A percentile compares a stretch with the other conserved stretches of the same genome.
Evolutionary conservation across 306 rosid genomes (phyloP).

Genomic region (Cicer yamashitae): DNA sequence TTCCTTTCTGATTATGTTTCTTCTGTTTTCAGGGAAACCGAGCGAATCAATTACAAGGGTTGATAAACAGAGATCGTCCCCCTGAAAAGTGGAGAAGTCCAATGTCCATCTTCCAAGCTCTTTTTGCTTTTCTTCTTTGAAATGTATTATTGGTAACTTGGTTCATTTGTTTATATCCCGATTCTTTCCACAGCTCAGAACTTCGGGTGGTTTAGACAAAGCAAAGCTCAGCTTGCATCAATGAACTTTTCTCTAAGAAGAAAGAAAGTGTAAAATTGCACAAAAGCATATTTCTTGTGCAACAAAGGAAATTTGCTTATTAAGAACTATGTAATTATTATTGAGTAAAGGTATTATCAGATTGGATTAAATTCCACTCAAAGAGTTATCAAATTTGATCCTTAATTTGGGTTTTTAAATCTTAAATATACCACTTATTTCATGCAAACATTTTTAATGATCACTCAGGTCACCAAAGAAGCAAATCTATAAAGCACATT

Average conservation of each 20-base stretch:
- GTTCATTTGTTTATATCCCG: conserved; percentile 42
- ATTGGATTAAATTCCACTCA: conserved; percentile 5
- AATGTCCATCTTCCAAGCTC: conserved; percentile 80
- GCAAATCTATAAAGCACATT: neutral
- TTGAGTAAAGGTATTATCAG: neutral
- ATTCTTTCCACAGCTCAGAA: conserved; percentile 36
- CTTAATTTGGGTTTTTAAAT: neutral
- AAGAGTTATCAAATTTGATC: conserved; percentile 5
- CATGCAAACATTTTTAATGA: too few relatives aligned
- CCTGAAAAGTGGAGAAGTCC: conserved; percentile 60
- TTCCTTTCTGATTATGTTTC: neutral
- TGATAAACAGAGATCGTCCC: conserved; percentile 49
- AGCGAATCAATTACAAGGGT: conserved; percentile 58
- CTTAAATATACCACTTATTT: too few relatives aligned
- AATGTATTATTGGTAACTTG: conserved; percentile 41
- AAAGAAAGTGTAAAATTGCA: conserved; percentile 42
- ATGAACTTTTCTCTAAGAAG: conserved; percentile 31
- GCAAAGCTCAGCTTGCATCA: conserved; percentile 44
- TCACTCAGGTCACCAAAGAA: neutral
- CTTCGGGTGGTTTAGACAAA: conserved; percentile 43
- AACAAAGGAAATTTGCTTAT: conserved; percentile 29
- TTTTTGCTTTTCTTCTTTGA: conserved; percentile 88
- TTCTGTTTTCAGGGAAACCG: conserved; percentile 62
- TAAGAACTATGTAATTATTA: conserved; percentile 12
- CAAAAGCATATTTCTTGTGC: conserved; percentile 41